phyloP scores from a whole-genome alignment of 441 rosid species.

The Pelargonium myrrhifolium region DNA sequence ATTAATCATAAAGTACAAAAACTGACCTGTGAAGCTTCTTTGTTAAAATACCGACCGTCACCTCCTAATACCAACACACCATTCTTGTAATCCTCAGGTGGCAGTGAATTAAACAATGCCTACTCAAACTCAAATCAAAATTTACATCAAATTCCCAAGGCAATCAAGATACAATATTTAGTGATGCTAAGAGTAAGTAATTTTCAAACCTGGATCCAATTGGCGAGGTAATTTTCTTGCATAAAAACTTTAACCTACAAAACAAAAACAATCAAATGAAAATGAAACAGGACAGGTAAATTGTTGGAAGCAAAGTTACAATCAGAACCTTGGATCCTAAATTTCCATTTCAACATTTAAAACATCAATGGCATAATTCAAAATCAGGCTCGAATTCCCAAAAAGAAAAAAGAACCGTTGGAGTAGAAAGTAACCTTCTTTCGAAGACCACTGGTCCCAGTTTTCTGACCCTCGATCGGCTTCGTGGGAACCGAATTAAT shows the following conservation, averaged over 20 bases:
- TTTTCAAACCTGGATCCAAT: constrained; percentile 83
- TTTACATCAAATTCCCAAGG: background rate
- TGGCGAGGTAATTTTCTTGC: constrained; percentile 80
- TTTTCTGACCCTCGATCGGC: constrained; percentile 89
- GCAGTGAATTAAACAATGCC: constrained; percentile 87
- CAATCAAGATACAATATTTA: background rate
- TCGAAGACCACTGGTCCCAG: constrained; percentile 90
- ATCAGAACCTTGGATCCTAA: background rate
- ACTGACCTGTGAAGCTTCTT: constrained; percentile 77
- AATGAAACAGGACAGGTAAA: background rate
- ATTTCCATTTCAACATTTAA: background rate
- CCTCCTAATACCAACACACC: constrained; percentile 84
- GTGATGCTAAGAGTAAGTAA: background rate
- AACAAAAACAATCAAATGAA: background rate
- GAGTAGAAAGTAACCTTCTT: constrained; percentile 52
- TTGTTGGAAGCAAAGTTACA: background rate
- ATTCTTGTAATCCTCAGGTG: constrained; percentile 65
- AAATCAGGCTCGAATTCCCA: background rate
- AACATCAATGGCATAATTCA: background rate
- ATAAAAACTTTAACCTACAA: constrained; percentile 75
- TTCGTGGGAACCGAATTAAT: constrained; percentile 67
- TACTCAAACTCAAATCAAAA: constrained; percentile 23
- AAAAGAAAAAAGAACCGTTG: background rate
- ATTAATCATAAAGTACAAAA: background rate
- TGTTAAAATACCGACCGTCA: constrained; percentile 83